Evolutionary conservation across 2,329 filamentous ascomycete species (phyloP).

Genomic region (Trichoderma semiorbis): DNA sequence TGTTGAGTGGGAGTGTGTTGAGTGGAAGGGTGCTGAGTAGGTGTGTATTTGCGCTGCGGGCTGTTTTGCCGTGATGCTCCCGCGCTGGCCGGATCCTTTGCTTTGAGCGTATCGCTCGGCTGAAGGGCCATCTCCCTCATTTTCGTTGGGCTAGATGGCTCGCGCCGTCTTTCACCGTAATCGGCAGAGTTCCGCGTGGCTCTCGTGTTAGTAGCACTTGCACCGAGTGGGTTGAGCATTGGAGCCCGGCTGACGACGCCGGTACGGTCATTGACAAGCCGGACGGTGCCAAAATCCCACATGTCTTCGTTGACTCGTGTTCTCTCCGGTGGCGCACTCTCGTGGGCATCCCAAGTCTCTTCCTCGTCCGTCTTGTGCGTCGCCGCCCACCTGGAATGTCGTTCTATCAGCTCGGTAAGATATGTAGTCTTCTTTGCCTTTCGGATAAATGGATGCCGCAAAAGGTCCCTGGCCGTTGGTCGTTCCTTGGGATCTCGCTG

Average conservation of each 20-base stretch:
- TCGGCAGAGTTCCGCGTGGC: slow-evolving; percentile 49
- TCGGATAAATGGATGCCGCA: slow-evolving; percentile 87
- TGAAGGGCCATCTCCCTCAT: slow-evolving; percentile 43
- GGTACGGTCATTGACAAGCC: slow-evolving; percentile 68
- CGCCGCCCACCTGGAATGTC: slow-evolving; percentile 81
- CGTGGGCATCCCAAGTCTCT: slow-evolving; percentile 55
- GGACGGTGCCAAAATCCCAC: slow-evolving; percentile 97
- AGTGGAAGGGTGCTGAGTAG: slow-evolving; percentile 18
- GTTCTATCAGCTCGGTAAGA: slow-evolving; percentile 90
- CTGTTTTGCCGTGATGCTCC: slow-evolving; percentile 55
- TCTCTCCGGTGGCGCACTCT: slow-evolving; percentile 52
- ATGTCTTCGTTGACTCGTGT: slow-evolving; percentile 71
- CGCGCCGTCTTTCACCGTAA: slow-evolving; percentile 51
- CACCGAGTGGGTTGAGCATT: slow-evolving; percentile 65
- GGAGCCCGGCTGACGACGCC: slow-evolving; percentile 54
- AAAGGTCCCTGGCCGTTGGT: slow-evolving; percentile 78
- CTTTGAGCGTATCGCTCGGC: slow-evolving; percentile 55
- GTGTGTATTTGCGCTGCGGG: slow-evolving; percentile 56
- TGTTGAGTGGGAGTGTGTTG: slow-evolving; percentile 12
- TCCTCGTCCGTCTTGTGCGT: slow-evolving; percentile 71
- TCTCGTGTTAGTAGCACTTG: slow-evolving; percentile 75
- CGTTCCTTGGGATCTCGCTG: slow-evolving; percentile 86
- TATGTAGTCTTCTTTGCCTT: slow-evolving; percentile 95
- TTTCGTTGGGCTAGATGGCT: slow-evolving; percentile 50
- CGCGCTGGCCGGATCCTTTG: slow-evolving; percentile 39